Conservation (phyloP, 2,329 filamentous ascomycete species). For the Bipolaris bicolor region DNA sequence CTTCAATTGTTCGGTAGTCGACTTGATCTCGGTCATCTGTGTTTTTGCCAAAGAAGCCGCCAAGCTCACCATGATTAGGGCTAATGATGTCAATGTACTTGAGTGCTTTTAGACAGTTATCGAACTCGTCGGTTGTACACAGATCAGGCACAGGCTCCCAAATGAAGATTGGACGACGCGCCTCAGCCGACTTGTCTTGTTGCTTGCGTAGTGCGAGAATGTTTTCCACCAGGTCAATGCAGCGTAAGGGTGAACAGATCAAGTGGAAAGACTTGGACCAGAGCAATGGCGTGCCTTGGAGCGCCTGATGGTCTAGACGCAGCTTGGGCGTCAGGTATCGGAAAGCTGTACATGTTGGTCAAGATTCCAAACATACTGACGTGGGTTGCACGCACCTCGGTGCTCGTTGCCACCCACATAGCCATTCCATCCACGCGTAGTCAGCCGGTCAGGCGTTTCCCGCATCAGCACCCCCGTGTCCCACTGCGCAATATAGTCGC, state of each 20-base stretch:
- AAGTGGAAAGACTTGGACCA: slow-evolving; percentile 82
- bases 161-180: slow-evolving; percentile 70
- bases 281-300: slow-evolving; percentile 67
- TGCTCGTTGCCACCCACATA: slow-evolving; percentile 72
- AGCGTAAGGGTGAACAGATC: slow-evolving; percentile 80
- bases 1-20: slow-evolving; percentile 49
- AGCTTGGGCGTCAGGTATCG: slow-evolving; percentile 87
- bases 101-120: slow-evolving; percentile 60
- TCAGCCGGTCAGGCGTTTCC: slow-evolving; percentile 69
- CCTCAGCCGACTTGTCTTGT: slow-evolving; percentile 25
- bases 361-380: background rate
- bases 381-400: slow-evolving; percentile 53
- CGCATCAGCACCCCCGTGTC: slow-evolving; percentile 74
- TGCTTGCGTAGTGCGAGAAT: slow-evolving; percentile 64
- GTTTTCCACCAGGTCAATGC: slow-evolving; percentile 74
- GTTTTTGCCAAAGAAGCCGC: slow-evolving; percentile 73
- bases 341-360: slow-evolving; percentile 63
- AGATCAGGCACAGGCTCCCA: slow-evolving; percentile 96
- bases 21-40: slow-evolving; percentile 45
- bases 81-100: slow-evolving; percentile 65
- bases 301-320: slow-evolving; percentile 74
- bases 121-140: slow-evolving; percentile 71
- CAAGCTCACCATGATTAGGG: slow-evolving; percentile 91
- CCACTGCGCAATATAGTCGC: slow-evolving; percentile 72
- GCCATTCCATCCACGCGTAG: slow-evolving; percentile 91